Evolutionary conservation across 164 flowering plant genomes (phyloP).

Genomic region (Chimonanthus praecox): DNA sequence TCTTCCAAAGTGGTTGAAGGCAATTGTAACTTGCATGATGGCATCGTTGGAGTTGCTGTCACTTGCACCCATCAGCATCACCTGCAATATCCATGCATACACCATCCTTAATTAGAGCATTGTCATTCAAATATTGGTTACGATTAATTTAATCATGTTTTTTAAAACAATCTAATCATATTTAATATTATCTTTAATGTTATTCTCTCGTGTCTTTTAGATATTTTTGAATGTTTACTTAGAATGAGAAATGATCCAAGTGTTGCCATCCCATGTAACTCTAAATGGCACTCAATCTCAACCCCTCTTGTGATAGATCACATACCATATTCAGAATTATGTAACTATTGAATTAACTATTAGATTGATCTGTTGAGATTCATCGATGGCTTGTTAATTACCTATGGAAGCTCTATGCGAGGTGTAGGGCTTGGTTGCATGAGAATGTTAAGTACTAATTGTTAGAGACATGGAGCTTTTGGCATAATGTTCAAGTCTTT

Average conservation of each 20-base stretch:
- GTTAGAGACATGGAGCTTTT: too few relatives aligned
- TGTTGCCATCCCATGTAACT: not conserved
- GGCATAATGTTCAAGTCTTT: too few relatives aligned
- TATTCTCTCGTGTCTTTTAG: not conserved
- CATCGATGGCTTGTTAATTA: too few relatives aligned
- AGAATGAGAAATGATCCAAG: too few relatives aligned
- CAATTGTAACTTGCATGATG: slow-evolving; percentile 72
- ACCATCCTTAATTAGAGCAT: not conserved
- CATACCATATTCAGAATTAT: not conserved
- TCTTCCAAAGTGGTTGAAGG: slow-evolving; percentile 78
- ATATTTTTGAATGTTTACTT: not conserved
- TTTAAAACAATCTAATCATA: not conserved
- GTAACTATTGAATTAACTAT: not conserved
- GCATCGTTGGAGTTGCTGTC: slow-evolving; percentile 31
- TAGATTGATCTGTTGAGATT: not conserved
- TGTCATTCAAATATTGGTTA: not conserved
- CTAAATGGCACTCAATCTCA: not conserved
- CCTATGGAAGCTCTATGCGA: too few relatives aligned
- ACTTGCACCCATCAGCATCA: slow-evolving; percentile 68
- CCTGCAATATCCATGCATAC: slow-evolving; percentile 26
- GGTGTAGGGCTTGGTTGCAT: too few relatives aligned
- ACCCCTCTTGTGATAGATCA: not conserved
- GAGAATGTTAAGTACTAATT: too few relatives aligned
- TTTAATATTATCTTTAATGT: not conserved
- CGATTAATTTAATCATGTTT: too few relatives aligned